Percentiles rank a stretch among this genome's conserved stretches.
Evolutionary conservation across 805 yeast species (phyloP).

Genomic region (Yarrowia sp.): DNA sequence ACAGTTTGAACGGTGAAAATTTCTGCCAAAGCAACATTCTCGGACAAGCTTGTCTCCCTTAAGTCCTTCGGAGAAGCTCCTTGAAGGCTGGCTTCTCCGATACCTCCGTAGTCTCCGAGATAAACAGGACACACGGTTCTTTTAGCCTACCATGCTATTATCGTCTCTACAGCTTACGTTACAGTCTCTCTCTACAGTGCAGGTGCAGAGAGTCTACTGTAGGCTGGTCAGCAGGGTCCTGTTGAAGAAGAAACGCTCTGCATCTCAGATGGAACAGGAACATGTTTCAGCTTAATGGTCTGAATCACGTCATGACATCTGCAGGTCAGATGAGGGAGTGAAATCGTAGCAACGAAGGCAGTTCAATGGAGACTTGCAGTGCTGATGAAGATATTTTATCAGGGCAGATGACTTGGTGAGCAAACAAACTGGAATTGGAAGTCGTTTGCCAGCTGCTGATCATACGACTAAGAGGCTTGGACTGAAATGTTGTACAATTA

Average conservation of each 20-base stretch:
- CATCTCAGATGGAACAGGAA: too few species aligned
- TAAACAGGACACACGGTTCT: too few species aligned
- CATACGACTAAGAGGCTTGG: too few species aligned
- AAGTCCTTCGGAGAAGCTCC: not conserved
- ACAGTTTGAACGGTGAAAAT: not conserved
- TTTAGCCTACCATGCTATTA: constrained; percentile 2
- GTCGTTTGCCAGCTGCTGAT: too few species aligned
- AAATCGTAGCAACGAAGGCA: too few species aligned
- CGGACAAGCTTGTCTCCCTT: not conserved
- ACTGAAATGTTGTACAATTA: too few species aligned
- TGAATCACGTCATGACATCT: not conserved
- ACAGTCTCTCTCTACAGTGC: constrained; percentile 1
- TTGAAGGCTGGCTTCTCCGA: not conserved
- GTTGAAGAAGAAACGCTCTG: not conserved
- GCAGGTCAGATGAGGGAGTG: too few species aligned
- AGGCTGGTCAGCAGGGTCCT: constrained; percentile 1
- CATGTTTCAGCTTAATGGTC: not conserved
- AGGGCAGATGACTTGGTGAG: too few species aligned
- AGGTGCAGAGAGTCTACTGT: not conserved
- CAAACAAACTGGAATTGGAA: too few species aligned
- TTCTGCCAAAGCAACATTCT: not conserved
- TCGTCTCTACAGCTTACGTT: too few species aligned
- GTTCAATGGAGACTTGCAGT: too few species aligned
- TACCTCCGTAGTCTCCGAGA: not conserved
- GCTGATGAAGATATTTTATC: too few species aligned